Percentiles rank a stretch among this genome's conserved stretches.
Evolutionary conservation across 169 alveolate genomes (phyloP).

Genomic region (Plasmodium cynomolgi): DNA sequence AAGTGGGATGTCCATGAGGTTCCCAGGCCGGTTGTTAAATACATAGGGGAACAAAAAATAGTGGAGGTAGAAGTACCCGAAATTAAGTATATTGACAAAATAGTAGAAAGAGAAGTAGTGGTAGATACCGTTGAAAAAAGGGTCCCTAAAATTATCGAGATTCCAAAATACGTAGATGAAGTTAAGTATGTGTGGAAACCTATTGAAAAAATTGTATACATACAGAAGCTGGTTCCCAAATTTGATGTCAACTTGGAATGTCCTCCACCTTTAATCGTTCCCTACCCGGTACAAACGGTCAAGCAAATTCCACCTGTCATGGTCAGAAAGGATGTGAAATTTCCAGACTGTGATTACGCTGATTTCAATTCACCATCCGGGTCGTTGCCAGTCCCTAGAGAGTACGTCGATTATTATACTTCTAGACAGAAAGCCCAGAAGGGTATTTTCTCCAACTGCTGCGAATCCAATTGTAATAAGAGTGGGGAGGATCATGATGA

Average conservation of each 20-base stretch:
- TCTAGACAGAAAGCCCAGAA: constrained; percentile 3
- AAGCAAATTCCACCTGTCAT: constrained; percentile 89
- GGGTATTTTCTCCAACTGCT: constrained; percentile 17
- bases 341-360: constrained; percentile 69
- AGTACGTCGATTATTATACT: constrained; percentile 77
- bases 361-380: constrained; percentile 82
- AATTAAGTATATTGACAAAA: constrained; percentile 86
- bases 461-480: not conserved
- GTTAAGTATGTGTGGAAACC: constrained; percentile 89
- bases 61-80: constrained; percentile 89
- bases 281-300: constrained; percentile 87
- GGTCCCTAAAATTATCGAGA: constrained; percentile 88
- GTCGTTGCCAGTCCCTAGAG: constrained; percentile 81
- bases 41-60: constrained; percentile 87
- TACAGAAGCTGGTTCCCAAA: constrained; percentile 87
- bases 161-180: constrained; percentile 87
- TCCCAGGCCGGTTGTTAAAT: constrained; percentile 89
- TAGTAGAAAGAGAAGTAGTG: constrained; percentile 88
- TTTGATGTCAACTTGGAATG: constrained; percentile 89
- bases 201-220: constrained; percentile 87
- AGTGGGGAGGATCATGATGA: not conserved
- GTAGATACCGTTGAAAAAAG: constrained; percentile 89
- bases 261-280: constrained; percentile 90
- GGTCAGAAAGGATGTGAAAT: constrained; percentile 78
- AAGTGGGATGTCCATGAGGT: constrained; percentile 90